Percentiles rank a stretch among this genome's conserved stretches.
These are phyloP conservation scores for Coemansia sp. DNA, from an alignment of 192 early-diverging fungal species.

Conservation along the genomic window DNA sequence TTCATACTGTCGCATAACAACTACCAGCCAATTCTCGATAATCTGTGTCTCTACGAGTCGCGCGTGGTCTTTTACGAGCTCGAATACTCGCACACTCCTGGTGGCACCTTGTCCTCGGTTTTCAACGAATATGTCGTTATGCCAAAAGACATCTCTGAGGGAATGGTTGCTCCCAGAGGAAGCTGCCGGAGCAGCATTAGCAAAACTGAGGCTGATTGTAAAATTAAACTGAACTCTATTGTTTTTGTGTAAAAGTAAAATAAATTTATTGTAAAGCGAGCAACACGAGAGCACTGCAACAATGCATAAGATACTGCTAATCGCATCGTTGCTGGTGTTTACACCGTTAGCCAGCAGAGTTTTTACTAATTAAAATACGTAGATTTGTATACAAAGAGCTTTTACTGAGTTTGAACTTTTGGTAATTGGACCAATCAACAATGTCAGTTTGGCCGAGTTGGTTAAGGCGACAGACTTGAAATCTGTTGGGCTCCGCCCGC, in stretches of 20 bases:
- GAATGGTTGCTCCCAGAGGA: background rate
- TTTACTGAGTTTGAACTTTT: background rate
- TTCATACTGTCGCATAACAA: conserved; percentile 12
- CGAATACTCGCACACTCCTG: conserved; percentile 7
- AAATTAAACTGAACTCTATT: conserved; percentile 24
- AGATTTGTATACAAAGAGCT: background rate
- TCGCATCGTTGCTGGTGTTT: no score
- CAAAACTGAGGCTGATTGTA: background rate
- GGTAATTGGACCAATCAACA: background rate
- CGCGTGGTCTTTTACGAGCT: conserved; percentile 36
- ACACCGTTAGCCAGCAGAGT: no score
- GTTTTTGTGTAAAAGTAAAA: conserved; percentile 33
- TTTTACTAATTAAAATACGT: no score
- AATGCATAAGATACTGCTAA: no score
- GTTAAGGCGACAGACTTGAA: conserved; percentile 25
- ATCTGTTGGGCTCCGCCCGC: conserved; percentile 44
- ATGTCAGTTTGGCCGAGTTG: conserved; percentile 23
- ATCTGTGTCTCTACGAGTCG: conserved; percentile 2
- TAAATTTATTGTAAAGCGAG: no score
- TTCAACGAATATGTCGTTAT: conserved; percentile 39
- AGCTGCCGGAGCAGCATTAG: conserved; percentile 5
- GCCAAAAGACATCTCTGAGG: background rate
- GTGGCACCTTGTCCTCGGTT: background rate
- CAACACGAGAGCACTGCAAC: no score
- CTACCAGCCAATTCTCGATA: conserved; percentile 16